Evolutionary conservation across 2,329 filamentous ascomycete genomes (phyloP), one percentile per base, ranked within the genome.

Genomic region (Fusarium coffeatum): DNA sequence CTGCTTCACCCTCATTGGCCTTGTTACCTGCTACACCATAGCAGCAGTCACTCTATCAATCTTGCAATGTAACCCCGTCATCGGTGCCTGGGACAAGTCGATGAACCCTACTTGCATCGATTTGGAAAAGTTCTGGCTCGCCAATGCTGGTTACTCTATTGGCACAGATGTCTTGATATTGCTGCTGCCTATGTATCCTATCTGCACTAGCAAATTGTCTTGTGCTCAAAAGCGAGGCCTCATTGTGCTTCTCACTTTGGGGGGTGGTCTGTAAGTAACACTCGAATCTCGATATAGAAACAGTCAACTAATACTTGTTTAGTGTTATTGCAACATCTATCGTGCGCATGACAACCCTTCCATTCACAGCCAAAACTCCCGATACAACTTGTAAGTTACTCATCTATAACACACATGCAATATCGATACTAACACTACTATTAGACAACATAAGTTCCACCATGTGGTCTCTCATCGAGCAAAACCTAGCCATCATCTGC

Each of bases 61-160:
- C 49, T 83, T 82, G 71, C 84, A 88, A 66, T 88, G 86, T 72
- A 79, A 59, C 3, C 86, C 86, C 4, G 77, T 88, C 43, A 59
- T 72, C 3, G 80, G 81, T 11, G 81, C 83, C 6, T 88, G 83
- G 82, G 78, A 85, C 59, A 82, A 81, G 64, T 76, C 76, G 3
- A 71, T 80, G 16, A 71, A 78, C 0, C 82, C 83, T 0, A 77
- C 67, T 6, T 87, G 85, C 70, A 82, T 87, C 70, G 79, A 79
- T 64, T 74, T 84, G 41, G 82, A 81, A 3, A 76, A 75, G 8
- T 83, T 83, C 64, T 87, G 85, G 84, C 83, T 84, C 59, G 80
- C 83, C 46, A 86, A 86, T 66, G 84, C 82, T 2, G 79, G 80
- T 2, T 82, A 83, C 64, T 85, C 83, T 51, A 83, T 86, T 34